Evolutionary conservation across 352 stramenopile genomes (phyloP), one percentile per base, ranked within the genome.

Genomic region (Pythium angustatum): DNA sequence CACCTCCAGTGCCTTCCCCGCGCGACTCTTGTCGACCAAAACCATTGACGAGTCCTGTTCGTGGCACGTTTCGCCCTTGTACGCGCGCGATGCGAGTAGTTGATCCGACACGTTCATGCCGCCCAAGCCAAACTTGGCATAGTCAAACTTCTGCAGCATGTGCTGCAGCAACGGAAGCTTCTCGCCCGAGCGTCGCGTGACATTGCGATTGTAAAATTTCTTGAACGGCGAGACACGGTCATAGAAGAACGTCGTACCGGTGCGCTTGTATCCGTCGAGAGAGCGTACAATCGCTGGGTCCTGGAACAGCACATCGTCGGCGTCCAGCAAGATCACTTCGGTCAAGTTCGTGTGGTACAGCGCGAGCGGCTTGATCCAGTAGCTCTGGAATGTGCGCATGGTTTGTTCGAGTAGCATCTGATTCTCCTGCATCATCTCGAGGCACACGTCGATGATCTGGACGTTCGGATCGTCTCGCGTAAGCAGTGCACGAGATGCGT

Each of bases 201-300:
- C 51, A 30, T 75, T 66, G 9, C 75, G 52, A 5, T 78, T 68
- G 56, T 70, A 73, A 57, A 73, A 75, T 34, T 77, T 77, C 64
- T 75, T 78, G 38, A 83, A 65, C 12, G 80, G 80, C 36, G 75
- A 74, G 19, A 86, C 66, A 12, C 79, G 81, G 59, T 91, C 82
- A 40, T 85, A 83, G 55, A 91, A 91, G 57, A 91, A 91, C n/a
- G 77, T 80, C 48, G 81, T 88, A 17, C 81, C 81, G 1, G 72
- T 85, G 44, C 59, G 60, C 27, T 71, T 24, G 60, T 91, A 91
- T 12, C 76, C 82, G 1, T 62, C 68, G 43, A 78, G 72, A 7
- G 22, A 40, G 17, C 75, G 67, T 21, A 88, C 49, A 24, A 74
- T 65, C 7, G 77, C 73, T 1, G 78, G 78, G 52, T 90, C 69